A percentile compares a stretch with the other conserved stretches of the same genome.
Conservation (phyloP, 1,284 basidiomycete species). For the Cerrena zonata region DNA sequence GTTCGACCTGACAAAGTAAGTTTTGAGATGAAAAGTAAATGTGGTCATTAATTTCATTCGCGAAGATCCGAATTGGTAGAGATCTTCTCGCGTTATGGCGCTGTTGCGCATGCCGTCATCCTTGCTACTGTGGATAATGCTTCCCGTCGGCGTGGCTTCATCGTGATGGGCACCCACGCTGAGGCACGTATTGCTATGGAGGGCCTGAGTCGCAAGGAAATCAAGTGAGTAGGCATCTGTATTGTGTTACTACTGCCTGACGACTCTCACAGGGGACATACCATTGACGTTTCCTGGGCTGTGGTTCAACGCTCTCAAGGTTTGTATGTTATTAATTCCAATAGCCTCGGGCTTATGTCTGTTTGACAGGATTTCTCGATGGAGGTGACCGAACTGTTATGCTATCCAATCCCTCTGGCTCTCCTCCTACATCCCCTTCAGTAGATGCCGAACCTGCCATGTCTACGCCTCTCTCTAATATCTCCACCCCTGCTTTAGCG, state of each 20-base stretch:
- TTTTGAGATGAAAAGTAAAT: constrained; percentile 2
- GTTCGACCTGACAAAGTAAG: constrained; percentile 69
- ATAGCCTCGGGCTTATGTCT: not conserved
- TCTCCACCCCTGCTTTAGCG: constrained; percentile 18
- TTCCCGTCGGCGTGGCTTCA: constrained; percentile 70
- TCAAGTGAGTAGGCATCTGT: constrained; percentile 42
- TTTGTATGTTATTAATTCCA: constrained; percentile 20
- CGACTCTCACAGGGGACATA: constrained; percentile 47
- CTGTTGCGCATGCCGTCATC: constrained; percentile 67
- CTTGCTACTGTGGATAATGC: constrained; percentile 75
- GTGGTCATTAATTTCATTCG: constrained; percentile 1
- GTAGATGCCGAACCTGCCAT: constrained; percentile 18
- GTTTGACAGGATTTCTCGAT: constrained; percentile 61
- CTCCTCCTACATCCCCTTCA: constrained; percentile 26
- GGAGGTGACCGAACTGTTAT: constrained; percentile 69
- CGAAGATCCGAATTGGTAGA: constrained; percentile 54
- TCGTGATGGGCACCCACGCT: constrained; percentile 67
- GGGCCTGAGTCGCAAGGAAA: constrained; percentile 56
- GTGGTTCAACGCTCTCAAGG: constrained; percentile 78
- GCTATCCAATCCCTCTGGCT: constrained; percentile 38
- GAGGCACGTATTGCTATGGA: constrained; percentile 66
- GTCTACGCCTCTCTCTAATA: constrained; percentile 15
- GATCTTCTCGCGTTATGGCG: constrained; percentile 58
- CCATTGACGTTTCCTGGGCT: constrained; percentile 74
- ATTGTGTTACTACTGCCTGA: constrained; percentile 1